Evolutionary conservation across 106 monocot genomes (phyloP), one percentile per base, ranked within the genome.

Genomic region (Acorus gramineus): DNA sequence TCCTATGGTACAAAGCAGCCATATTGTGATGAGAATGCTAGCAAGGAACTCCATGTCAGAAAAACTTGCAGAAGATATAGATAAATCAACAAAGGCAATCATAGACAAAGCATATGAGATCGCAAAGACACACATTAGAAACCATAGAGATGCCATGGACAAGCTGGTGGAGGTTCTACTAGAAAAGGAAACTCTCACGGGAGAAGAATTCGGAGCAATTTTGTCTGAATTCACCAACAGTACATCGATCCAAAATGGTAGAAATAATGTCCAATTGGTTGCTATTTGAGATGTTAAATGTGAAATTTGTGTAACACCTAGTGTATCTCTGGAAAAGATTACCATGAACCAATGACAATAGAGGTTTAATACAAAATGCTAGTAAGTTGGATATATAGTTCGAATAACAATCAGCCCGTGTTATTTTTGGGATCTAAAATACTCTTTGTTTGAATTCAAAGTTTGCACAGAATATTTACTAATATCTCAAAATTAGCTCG

Each of bases 31-130:
- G 52, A 80, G 80, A 66, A 80, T 80, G 80, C 66, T 75, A 65
- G 71, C 80, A 57, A 70, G 80, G 61, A 80, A 80, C 53, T 66
- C 80, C 11, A 80, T 80, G 80, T 80, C 80, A 2, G 80, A 75
- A 53, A 74, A 80, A 48, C 80, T 80, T 52, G 74, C 80, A 53
- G 75, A 80, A 75, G 80, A 80, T 47, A 75, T 80, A 53, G 80
- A 74, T 49, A 80, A 75, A 50, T 75, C 74, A 52, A 52, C 71
- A 6, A 74, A 80, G 49, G 61, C 56, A 57, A 80, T 80, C 9
- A 75, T 75, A 10, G 74, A 79, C 51, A 55, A 66, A 60, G 74
- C 74, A 47, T 79, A 79, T 57, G 66, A 75, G 53, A 75, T 75
- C 51, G 74, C 74, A 71, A 80, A 75, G 46, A 46, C 56, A 28